A percentile compares a stretch with the other conserved stretches of the same genome.
phyloP scores from a whole-genome alignment of 768 basidiomycete species.

The Galerina marginata region DNA sequence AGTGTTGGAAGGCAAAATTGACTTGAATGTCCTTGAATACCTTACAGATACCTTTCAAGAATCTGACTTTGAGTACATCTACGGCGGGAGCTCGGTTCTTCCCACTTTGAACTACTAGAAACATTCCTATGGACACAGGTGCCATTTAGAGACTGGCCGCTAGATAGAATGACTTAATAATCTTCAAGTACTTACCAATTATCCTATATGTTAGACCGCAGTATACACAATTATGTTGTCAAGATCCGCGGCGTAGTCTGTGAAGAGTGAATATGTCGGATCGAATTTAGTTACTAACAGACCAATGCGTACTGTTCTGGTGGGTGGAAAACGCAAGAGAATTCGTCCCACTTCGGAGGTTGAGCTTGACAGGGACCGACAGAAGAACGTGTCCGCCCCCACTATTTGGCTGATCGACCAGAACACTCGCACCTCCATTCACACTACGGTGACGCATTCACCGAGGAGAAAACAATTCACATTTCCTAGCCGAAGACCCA shows the following conservation, averaged over 20 bases:
- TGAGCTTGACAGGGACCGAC: conserved; percentile 61
- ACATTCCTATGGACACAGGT: too few species aligned
- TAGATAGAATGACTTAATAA: neutral
- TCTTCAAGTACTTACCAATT: neutral
- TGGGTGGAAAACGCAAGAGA: conserved; percentile 53
- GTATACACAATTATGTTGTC: conserved; percentile 68
- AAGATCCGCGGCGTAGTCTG: conserved; percentile 63
- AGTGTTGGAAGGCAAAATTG: conserved; percentile 49
- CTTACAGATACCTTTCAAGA: too few species aligned
- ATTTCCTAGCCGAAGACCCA: conserved; percentile 23
- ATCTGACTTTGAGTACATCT: too few species aligned
- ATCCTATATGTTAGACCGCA: conserved; percentile 29
- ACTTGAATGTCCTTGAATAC: neutral
- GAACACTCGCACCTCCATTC: conserved; percentile 58
- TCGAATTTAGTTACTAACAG: neutral
- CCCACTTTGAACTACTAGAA: too few species aligned
- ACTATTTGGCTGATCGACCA: conserved; percentile 62
- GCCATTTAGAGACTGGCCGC: neutral
- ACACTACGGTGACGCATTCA: conserved; percentile 41
- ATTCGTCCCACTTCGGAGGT: conserved; percentile 54
- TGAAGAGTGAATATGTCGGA: neutral
- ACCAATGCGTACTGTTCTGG: conserved; percentile 51
- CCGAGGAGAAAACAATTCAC: neutral
- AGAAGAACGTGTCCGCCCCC: conserved; percentile 58
- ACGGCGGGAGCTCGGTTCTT: too few species aligned